phyloP scores from a whole-genome alignment of 2,329 filamentous ascomycete genomes.

The Alternaria sp. region DNA sequence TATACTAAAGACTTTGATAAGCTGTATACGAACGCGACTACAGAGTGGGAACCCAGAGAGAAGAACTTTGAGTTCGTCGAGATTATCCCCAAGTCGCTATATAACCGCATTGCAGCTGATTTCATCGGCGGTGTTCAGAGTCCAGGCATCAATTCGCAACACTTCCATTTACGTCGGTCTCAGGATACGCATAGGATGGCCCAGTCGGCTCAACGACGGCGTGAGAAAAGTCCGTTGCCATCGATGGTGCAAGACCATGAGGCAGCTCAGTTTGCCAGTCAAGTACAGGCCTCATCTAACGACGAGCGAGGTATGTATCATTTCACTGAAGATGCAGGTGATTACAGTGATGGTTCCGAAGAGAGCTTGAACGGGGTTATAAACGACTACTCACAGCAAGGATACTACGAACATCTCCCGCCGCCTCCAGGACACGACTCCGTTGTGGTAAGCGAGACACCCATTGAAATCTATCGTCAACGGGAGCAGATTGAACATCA shows the following conservation, averaged over 20 bases:
- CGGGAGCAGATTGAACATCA: background rate
- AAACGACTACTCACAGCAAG: conserved; percentile 4
- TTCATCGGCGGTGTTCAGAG: background rate
- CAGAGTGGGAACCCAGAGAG: conserved; percentile 60
- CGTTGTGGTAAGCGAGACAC: conserved; percentile 11
- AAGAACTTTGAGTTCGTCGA: conserved; percentile 42
- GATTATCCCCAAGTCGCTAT: conserved; percentile 19
- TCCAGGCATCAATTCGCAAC: conserved; percentile 4
- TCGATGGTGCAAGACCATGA: conserved; percentile 21
- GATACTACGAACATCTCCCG: background rate
- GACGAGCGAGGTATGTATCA: background rate
- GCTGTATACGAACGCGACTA: conserved; percentile 60
- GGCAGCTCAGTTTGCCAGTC: conserved; percentile 18
- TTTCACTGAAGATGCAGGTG: background rate
- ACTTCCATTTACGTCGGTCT: conserved; percentile 5
- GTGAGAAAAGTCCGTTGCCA: conserved; percentile 23
- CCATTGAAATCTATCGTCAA: background rate
- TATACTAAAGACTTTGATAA: conserved; percentile 59
- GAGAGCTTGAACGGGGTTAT: conserved; percentile 8
- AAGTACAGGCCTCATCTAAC: background rate
- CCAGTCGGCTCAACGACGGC: conserved; percentile 19
- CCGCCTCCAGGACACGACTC: background rate
- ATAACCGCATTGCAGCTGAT: background rate
- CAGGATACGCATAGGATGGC: background rate
- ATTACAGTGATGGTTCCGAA: background rate